These are phyloP conservation scores for Theileria orientalis DNA, from an alignment of 169 alveolate genomes.

Conservation along the genomic window DNA sequence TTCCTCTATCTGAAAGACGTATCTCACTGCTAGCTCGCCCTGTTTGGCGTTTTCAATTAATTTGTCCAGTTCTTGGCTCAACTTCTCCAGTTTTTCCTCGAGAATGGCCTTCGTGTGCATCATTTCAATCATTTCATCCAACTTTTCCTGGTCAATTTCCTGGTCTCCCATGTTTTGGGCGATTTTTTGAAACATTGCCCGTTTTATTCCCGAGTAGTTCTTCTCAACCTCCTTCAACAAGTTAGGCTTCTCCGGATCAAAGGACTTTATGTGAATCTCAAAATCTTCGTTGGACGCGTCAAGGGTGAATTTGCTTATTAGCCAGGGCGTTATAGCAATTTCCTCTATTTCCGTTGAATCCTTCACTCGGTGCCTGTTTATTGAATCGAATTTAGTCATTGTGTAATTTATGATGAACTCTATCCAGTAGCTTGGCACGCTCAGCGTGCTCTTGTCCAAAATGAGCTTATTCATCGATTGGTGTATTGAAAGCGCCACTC, in stretches of 20 bases:
- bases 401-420: conserved; percentile 28
- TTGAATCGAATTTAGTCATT: conserved; percentile 5
- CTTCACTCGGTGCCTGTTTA: not conserved
- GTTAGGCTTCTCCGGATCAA: conserved; percentile 9
- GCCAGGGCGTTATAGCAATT: conserved; percentile 24
- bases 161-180: not conserved
- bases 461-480: conserved; percentile 47
- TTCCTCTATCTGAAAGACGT: conserved; percentile 16
- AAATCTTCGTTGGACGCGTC: conserved; percentile 1
- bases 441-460: conserved; percentile 25
- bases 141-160: not conserved
- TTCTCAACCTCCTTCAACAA: not conserved
- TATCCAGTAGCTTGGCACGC: conserved; percentile 47
- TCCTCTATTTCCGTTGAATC: not conserved
- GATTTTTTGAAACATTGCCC: not conserved
- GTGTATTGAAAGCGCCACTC: conserved; percentile 30
- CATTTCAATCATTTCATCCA: conserved; percentile 9
- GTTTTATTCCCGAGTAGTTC: not conserved
- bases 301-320: conserved; percentile 15
- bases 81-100: not conserved
- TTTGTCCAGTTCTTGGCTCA: not conserved
- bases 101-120: conserved; percentile 21
- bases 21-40: conserved; percentile 27
- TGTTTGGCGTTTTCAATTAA: conserved; percentile 34
- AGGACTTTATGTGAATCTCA: not conserved